Conservation (phyloP, 23 red algal genomes). For the Gracilaria gracilis region DNA sequence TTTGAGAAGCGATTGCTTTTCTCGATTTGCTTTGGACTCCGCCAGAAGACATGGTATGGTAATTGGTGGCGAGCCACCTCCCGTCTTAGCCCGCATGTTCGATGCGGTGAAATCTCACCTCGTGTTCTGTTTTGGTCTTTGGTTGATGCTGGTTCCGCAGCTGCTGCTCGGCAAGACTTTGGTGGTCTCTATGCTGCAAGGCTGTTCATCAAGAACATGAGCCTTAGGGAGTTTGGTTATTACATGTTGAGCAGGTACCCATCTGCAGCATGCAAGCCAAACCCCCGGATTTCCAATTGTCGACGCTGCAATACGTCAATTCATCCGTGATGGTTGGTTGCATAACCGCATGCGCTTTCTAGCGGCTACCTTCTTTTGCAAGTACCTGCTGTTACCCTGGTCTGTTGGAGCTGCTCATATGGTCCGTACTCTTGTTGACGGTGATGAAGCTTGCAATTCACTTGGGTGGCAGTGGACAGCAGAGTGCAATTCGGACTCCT, state of each 20-base stretch:
- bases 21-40: slow-evolving; percentile 31
- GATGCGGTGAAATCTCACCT: slow-evolving; percentile 80
- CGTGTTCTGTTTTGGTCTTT: slow-evolving; percentile 70
- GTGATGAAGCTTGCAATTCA: slow-evolving; percentile 89
- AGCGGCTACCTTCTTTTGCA: slow-evolving; percentile 88
- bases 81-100: slow-evolving; percentile 79
- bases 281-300: slow-evolving; percentile 96
- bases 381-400: slow-evolving; percentile 95
- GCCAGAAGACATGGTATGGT: slow-evolving; percentile 69
- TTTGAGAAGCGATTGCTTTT: slow-evolving; percentile 55
- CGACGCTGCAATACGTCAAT: slow-evolving; percentile 98
- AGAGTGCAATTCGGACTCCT: slow-evolving; percentile 84
- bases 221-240: slow-evolving; percentile 92
- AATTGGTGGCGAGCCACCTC: slow-evolving; percentile 65
- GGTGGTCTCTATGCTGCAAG: slow-evolving; percentile 49
- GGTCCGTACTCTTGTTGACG: slow-evolving; percentile 83
- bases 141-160: slow-evolving; percentile 40
- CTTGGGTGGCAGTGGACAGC: slow-evolving; percentile 95
- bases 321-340: slow-evolving; percentile 87
- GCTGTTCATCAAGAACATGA: slow-evolving; percentile 92
- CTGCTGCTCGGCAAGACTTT: neutral
- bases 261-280: slow-evolving; percentile 65
- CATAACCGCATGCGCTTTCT: slow-evolving; percentile 94
- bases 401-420: slow-evolving; percentile 78
- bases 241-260: slow-evolving; percentile 89